Evolutionary conservation across 73 alveolate species (phyloP), one percentile per base, ranked within the genome.

Genomic region (Paramecium biaurelia): DNA sequence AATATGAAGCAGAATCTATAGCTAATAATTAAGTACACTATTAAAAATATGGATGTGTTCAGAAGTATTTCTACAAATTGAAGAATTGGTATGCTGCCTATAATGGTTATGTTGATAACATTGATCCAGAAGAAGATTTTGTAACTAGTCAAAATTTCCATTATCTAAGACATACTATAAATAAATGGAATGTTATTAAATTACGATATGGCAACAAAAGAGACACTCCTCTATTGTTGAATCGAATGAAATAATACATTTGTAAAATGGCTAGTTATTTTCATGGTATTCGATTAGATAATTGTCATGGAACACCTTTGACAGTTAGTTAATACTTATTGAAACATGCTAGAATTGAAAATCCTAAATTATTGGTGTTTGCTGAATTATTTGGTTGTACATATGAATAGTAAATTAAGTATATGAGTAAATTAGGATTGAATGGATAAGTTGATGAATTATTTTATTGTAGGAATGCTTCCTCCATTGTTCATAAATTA

Each of bases 251-350:
- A 58, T 76, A 96, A 58, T 97, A 98, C 93, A 98, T 97, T 21
- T 92, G 92, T 56, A 92, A 92, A 26, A 96, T 98, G 99, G 99
- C 99, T 12, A 45, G 88, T 67, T 92, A 93, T 37, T 97, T 97
- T 85, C 97, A 96, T 94, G 99, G 99, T 18, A 96, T 98, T 70
- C 95, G 99, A 89, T 92, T 98, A 34, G 99, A 98, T 93, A 98
- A 98, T 90, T 97, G 99, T 9, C 99, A 98, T 93, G 96, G 99
- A 0, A 98, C 99, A n/a, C 99, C 99, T 12, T 45, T 70, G 8
- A 28, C 53, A 15, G 92, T 89, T 11, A 57, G 98, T 58, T 92
- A 94, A 79, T 97, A 97, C 92, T 95, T 98, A 68, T 95, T 97
- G 38, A 94, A 96, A 92, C 95, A 92, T 86, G 98, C 99, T 3